Evolutionary conservation across 305 asterid species (phyloP), one percentile per base, ranked within the genome.

Genomic region (Andrographis paniculata): DNA sequence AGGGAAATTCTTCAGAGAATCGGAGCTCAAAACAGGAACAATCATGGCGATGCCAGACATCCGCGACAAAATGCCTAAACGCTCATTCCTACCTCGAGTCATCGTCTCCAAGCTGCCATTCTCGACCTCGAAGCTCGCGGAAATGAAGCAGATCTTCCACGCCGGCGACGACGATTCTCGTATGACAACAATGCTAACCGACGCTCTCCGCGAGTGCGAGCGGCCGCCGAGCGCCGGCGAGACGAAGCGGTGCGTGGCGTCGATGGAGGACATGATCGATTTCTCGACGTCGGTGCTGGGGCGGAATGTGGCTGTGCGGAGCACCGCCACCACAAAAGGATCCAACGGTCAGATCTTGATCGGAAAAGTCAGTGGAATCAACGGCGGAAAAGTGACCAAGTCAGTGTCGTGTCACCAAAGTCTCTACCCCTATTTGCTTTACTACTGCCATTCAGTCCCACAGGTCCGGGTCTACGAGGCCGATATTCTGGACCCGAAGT

Each of bases 381-480:
- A 83, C 56, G 80, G 82, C 36, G 91, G 87, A 7, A 67, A 62
- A 55, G 71, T 80, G 17, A 84, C 96, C 0, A 71, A 63, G 45
- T 78, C 96, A 9, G 92, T 87, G 48, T 84, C 96, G 0, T 87
- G 95, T 39, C 96, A 87, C 42, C 96, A 87, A 47, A 87, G 88
- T 52, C 42, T 87, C 52, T 84, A 50, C 67, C 95, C 96, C 0
- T 84, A 76, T 63, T 19, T 84, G 60, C 68, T 87, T 6, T 87
- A 84, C 72, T 87, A 84, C 18, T 87, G 96, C 56, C 96, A 84
- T 52, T 87, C 96, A 9, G 95, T 87, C 21, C 96, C 96, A 0
- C 62, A 76, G 12, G 96, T 87, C 55, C 79, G 95, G 77, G 95
- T 84, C 14, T 84, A 84, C 66, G 84, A 80, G 60, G 82, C 96